These are phyloP conservation scores for Babesia bigemina DNA, from an alignment of 169 alveolate species.

Conservation along the genomic window DNA sequence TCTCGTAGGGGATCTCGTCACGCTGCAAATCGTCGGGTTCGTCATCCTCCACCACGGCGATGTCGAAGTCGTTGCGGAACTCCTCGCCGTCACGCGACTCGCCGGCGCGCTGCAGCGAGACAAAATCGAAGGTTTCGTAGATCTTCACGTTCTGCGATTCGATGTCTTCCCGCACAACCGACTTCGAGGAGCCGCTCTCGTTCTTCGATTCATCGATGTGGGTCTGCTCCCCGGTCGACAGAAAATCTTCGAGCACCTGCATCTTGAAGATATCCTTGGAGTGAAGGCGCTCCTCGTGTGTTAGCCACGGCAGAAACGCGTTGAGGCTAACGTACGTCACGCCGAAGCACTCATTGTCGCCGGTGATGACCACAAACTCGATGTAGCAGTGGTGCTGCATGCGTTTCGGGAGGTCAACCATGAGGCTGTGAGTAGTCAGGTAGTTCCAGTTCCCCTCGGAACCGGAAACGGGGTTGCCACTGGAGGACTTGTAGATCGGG, in stretches of 20 bases:
- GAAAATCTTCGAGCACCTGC: constrained; percentile 76
- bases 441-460: constrained; percentile 75
- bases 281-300: constrained; percentile 72
- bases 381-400: constrained; percentile 85
- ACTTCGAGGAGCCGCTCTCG: constrained; percentile 10
- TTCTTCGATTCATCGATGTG: constrained; percentile 38
- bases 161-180: constrained; percentile 31
- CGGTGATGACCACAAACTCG: constrained; percentile 71
- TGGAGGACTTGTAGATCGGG: constrained; percentile 56
- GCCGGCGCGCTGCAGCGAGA: constrained; percentile 54
- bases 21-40: constrained; percentile 77
- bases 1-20: constrained; percentile 85
- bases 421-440: constrained; percentile 68
- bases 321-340: constrained; percentile 80
- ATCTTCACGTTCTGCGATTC: constrained; percentile 48
- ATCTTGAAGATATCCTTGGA: constrained; percentile 74
- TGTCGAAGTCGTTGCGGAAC: constrained; percentile 49
- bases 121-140: constrained; percentile 49
- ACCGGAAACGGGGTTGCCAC: constrained; percentile 61
- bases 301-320: constrained; percentile 82
- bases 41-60: constrained; percentile 57
- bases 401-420: constrained; percentile 79
- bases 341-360: constrained; percentile 70
- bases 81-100: constrained; percentile 37
- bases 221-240: constrained; percentile 76